Base-by-base conservation (phyloP, 139 green algal genomes). In the Closterium sp. region DNA sequence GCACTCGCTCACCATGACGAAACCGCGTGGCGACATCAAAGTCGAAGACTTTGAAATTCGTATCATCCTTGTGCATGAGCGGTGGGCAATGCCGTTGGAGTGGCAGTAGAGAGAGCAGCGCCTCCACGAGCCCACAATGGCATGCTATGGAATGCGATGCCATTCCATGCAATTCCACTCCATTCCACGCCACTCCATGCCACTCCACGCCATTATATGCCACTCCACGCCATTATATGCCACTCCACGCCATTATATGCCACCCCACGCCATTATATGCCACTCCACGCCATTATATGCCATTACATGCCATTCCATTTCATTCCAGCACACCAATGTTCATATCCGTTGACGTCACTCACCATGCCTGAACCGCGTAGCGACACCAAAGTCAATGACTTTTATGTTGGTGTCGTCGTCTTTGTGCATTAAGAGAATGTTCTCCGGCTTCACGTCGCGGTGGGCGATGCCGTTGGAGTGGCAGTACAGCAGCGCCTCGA, bases 401-500 rank as follows among this genome's bases (percentile, higher is more conserved):
- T 91, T 91, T 6, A 91, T 45, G 17, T 86, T 30, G 62, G 62
- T 89, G 17, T 88, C 31, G 13, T 34, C 86, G 45, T 70, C 45
- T 4, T 70, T 70, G 45, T 70, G 45, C 45, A 70, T 70, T 19
- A 70, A 19, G 10, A 70, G 45, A 93, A 99, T 99, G 95, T 99
- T 99, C 93, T 99, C 98, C 30, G 96, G 97, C 92, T 97, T 97
- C 42, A 98, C 92, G 91, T 97, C 96, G 0, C 96, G 86, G 95
- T 99, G 98, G 29, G 99, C 97, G 22, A 99, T 98, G 32, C 97
- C 97, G 91, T 99, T 96, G 45, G 92, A 95, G 95, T 99, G 98
- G 93, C 97, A 99, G 92, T 99, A 96, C 88, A 97, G 94, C 31
- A 99, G 97, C 30, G 98, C 97, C 85, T 96, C 94, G 27, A 99